Conservation (phyloP, 257 asterid genomes). For the Cordia subcordata region DNA sequence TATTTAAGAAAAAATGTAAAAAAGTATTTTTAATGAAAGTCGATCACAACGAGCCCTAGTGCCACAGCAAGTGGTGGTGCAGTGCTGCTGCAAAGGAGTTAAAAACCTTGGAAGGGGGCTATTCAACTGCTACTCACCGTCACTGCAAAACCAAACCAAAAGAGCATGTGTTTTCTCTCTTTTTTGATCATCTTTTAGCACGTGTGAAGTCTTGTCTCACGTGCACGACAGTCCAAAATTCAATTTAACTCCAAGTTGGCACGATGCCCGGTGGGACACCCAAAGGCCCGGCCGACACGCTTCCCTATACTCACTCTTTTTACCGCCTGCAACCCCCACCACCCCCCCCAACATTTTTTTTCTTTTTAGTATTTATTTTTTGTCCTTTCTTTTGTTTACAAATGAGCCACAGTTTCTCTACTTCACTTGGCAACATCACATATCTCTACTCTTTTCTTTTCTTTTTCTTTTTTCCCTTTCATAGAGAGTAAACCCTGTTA, state of each 20-base stretch:
- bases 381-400: background rate
- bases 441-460: no score
- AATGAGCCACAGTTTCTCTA: no score
- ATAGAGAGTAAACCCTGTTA: no score
- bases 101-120: background rate
- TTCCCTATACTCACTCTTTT: conserved; percentile 6
- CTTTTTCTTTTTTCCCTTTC: no score
- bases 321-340: conserved; percentile 4
- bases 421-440: no score
- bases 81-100: no score
- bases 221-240: conserved; percentile 17
- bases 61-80: no score
- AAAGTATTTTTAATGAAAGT: no score
- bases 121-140: background rate
- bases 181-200: conserved; percentile 11
- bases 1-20: no score
- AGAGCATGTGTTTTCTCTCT: background rate
- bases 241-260: conserved; percentile 20
- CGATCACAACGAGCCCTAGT: no score
- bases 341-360: conserved; percentile 7
- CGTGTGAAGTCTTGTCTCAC: conserved; percentile 18
- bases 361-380: background rate
- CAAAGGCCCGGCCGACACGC: conserved; percentile 44
- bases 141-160: background rate
- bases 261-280: conserved; percentile 18